Evolutionary conservation across 139 green algal genomes (phyloP), one percentile per base, ranked within the genome.

Genomic region (Closterium sp.): DNA sequence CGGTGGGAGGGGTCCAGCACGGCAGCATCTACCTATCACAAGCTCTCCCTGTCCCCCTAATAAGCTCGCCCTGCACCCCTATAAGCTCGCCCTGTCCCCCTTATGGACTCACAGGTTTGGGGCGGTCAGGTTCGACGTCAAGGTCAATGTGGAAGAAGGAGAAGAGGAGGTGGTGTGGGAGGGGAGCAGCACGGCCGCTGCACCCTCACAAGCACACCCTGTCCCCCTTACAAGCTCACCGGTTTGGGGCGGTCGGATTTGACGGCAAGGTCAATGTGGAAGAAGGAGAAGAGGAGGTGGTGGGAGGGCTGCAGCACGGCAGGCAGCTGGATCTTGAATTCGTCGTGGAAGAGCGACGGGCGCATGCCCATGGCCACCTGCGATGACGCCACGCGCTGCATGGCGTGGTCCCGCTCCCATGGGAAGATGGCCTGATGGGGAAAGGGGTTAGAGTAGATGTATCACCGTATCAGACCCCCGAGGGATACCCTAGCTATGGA

Each of bases 281-380:
- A 94, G 84, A 94, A 93, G 33, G 92, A 92, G 89, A 94, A 94
- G n/a, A 94, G 34, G 28, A 94, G 28, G 84, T 94, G 92, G 69
- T 94, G 92, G 34, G 92, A 43, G 10, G 87, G 34, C n/a, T 23
- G 36, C 31, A 94, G 30, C 32, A 92, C 33, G 2, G 86, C 33
- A 9, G 92, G 92, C n/a, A 94, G 34, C 69, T 83, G 89, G 21
- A 94, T 33, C 32, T 94, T 94, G 38, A 94, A 92, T 28, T 94
- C 92, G 34, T 94, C 90, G 66, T 94, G 92, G 30, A 90, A 94
- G 12, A 94, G 85, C 10, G 90, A 34, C 23, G 43, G 86, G 33
- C 89, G 89, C 30, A 25, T 88, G 19, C 34, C 33, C 55, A 36
- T 33, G 76, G 85, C 81, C 25, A 94, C 83, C 66, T 93, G 89